Evolutionary conservation across 345 rosid species (phyloP), one percentile per base, ranked within the genome.

Genomic region (Cardiospermum halicacabum): DNA sequence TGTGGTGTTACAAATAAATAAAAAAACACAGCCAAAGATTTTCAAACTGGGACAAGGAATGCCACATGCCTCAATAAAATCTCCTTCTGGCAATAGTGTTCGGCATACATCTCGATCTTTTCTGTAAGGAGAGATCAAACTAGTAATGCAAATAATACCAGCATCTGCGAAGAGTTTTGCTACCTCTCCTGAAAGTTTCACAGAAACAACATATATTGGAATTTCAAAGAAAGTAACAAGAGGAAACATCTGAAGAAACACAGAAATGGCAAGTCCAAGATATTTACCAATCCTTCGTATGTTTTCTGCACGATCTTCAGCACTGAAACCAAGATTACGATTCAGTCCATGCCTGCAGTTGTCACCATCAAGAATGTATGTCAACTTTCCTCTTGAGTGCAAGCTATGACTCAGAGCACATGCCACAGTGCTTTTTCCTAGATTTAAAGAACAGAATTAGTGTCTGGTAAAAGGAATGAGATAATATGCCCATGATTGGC

Each of bases 401-500:
- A 87, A 75, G 55, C 74, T 82, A 53, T 72, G 77, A 39, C 84
- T 80, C 68, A 87, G 28, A 5, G 94, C 89, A 70, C 91, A 89
- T 0, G 94, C 94, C 79, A 87, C 59, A n/a, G 94, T 89, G 82
- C 94, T 89, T 75, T 89, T 89, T 30, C 94, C 94, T 89, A 66
- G 5, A 70, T 34, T 39, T 2, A 58, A 16, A 16, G 40, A 54
- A 42, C 13, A 55, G 36, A 51, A 51, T 30, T 22, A 13, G 22
- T 34, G 48, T 4, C 47, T 16, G 12, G 37, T 11, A 27, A 37
- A 42, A n/a, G 21, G 31, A 22, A 13, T 19, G 28, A 4, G 19
- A 31, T 21, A 31, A 34, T 15, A 4, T 25, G n/a, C n/a, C 9
- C 12, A 56, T 13, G 43, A 22, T 22, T 5, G 24, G 22, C 15